Conservation (phyloP, 331 rosid genomes). For the Rosa hybrid region DNA sequence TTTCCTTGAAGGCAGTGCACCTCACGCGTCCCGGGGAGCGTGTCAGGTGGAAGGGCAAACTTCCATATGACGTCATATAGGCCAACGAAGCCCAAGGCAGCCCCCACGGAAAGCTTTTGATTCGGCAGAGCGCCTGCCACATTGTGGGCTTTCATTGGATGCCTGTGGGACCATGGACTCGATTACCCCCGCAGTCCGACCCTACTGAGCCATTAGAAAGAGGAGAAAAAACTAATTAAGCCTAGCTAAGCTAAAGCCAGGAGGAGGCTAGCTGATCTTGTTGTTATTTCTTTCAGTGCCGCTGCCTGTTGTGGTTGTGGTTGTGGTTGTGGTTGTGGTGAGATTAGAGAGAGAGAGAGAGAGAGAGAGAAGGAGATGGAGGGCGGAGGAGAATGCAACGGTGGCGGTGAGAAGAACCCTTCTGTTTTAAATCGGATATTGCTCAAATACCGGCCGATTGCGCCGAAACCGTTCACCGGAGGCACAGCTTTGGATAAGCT, state of each 20-base stretch:
- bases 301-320: no score
- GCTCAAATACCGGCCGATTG: constrained; percentile 64
- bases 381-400: background rate
- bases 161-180: no score
- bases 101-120: background rate
- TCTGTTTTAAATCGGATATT: background rate
- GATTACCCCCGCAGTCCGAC: background rate
- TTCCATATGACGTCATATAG: background rate
- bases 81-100: background rate
- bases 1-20: background rate
- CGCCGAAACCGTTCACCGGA: constrained; percentile 67
- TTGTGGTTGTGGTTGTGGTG: background rate
- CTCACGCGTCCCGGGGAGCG: background rate
- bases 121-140: background rate
- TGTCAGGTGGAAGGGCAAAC: no score
- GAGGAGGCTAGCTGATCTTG: background rate
- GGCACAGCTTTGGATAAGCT: background rate
- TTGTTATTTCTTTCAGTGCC: no score
- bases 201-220: background rate
- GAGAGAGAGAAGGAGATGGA: background rate
- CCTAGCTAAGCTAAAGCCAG: background rate
- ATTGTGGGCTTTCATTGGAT: background rate
- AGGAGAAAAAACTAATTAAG: background rate
- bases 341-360: background rate
- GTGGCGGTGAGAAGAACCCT: background rate